These are phyloP conservation scores for Filosporella fistucella DNA, from an alignment of 495 filamentous ascomycete genomes.

Conservation along the genomic window DNA sequence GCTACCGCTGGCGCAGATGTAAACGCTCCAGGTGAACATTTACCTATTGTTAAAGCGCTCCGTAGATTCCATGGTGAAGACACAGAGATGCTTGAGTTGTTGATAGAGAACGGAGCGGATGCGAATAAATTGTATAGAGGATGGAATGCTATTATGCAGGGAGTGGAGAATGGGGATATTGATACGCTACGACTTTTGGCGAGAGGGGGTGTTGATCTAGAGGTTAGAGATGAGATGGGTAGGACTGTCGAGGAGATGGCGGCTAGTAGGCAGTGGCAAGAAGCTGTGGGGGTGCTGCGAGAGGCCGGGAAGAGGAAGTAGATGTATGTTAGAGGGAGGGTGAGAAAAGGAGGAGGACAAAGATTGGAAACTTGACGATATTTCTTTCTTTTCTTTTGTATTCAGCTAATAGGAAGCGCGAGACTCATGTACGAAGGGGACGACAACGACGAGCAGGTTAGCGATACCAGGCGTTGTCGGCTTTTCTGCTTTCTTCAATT, in stretches of 20 bases:
- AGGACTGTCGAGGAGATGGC: slow-evolving; percentile 34
- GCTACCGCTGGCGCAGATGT: slow-evolving; percentile 45
- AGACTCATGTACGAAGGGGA: too few relatives aligned
- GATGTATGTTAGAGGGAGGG: slow-evolving; percentile 1
- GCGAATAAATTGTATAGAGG: slow-evolving; percentile 50
- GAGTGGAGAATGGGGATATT: slow-evolving; percentile 41
- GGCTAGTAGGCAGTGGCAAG: slow-evolving; percentile 31
- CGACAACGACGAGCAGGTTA: too few relatives aligned
- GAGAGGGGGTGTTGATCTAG: slow-evolving; percentile 37
- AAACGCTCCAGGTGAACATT: slow-evolving; percentile 48
- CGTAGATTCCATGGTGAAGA: slow-evolving; percentile 41
- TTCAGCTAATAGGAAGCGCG: too few relatives aligned
- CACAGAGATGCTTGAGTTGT: slow-evolving; percentile 39
- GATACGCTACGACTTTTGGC: slow-evolving; percentile 38
- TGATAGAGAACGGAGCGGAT: slow-evolving; percentile 47
- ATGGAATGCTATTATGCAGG: slow-evolving; percentile 46
- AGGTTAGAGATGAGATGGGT: slow-evolving; percentile 34
- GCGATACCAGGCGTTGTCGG: too few relatives aligned
- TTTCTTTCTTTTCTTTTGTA: too few relatives aligned
- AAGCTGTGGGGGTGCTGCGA: slow-evolving; percentile 25
- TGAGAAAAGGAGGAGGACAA: slow-evolving; percentile 2
- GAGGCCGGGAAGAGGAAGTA: slow-evolving; percentile 5
- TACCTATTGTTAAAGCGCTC: slow-evolving; percentile 50
- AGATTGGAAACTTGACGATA: too few relatives aligned
- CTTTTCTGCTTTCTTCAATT: too few relatives aligned